phyloP scores from a whole-genome alignment of 768 basidiomycete genomes.

The Naematelia aurantialba region DNA sequence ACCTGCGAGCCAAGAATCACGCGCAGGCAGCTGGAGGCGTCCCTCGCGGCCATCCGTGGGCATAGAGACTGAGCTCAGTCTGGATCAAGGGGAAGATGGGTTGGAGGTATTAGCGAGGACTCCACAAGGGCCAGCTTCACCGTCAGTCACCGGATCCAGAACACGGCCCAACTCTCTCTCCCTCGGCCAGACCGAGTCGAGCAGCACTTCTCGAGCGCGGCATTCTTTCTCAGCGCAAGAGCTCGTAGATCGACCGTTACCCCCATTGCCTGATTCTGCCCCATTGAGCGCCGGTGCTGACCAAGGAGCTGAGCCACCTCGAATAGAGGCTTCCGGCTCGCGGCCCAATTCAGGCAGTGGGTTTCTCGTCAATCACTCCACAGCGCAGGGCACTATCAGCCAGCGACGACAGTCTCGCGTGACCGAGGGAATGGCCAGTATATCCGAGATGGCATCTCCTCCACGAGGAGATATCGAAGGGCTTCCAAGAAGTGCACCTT shows the following conservation, averaged over 20 bases:
- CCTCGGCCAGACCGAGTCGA: background rate
- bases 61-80: background rate
- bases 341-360: background rate
- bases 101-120: background rate
- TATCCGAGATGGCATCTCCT: background rate
- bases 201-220: background rate
- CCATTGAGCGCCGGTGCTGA: background rate
- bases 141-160: background rate
- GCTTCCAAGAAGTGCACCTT: background rate
- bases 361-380: constrained; percentile 30
- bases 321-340: background rate
- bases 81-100: background rate
- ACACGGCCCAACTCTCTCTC: background rate
- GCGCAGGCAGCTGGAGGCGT: background rate
- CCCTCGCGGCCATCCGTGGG: background rate
- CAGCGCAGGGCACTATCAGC: constrained; percentile 33
- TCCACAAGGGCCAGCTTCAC: background rate
- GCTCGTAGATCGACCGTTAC: background rate
- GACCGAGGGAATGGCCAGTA: background rate
- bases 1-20: background rate
- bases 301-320: background rate
- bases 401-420: constrained; percentile 29
- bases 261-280: background rate
- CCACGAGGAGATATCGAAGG: constrained; percentile 6
- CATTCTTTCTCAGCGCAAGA: background rate